phyloP scores from a whole-genome alignment of 495 filamentous ascomycete species.

The Neurospora sp. region DNA sequence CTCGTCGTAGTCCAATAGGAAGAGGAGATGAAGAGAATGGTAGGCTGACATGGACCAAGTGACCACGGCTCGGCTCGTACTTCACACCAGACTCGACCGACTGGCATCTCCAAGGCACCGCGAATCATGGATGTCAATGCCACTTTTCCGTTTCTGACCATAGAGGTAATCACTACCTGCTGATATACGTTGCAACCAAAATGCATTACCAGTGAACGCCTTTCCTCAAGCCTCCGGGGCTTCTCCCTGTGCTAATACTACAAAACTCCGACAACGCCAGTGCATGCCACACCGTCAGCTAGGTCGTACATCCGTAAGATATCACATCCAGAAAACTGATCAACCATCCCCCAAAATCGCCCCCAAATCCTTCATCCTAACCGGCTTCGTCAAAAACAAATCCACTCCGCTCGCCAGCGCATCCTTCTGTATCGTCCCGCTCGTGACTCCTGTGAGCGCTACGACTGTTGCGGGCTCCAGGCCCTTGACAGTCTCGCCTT shows the following conservation, averaged over 20 bases:
- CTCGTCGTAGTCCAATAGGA: background rate
- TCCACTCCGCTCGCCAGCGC: slow-evolving; percentile 60
- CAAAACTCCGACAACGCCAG: background rate
- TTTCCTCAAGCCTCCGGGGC: background rate
- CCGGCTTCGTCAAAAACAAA: slow-evolving; percentile 65
- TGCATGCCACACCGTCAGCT: background rate
- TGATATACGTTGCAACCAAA: background rate
- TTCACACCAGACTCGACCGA: background rate
- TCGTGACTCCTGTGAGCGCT: slow-evolving; percentile 60
- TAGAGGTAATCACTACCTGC: background rate
- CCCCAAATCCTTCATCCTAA: slow-evolving; percentile 32
- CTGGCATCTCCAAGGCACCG: background rate
- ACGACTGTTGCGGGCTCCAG: slow-evolving; percentile 34
- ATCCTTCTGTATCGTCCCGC: slow-evolving; percentile 51
- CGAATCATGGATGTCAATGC: background rate
- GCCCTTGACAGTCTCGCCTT: background rate
- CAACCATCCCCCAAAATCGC: background rate
- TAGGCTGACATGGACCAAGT: background rate
- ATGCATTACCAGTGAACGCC: background rate
- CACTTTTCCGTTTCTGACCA: background rate
- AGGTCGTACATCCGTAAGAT: background rate
- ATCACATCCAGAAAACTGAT: background rate
- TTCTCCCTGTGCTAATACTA: background rate
- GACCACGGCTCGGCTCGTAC: background rate
- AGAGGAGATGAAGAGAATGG: background rate